Percentiles rank a stretch among this genome's conserved stretches.
Evolutionary conservation across 2,329 filamentous ascomycete species (phyloP).

Genomic region (Pseudopyrenochaeta lycopersici): DNA sequence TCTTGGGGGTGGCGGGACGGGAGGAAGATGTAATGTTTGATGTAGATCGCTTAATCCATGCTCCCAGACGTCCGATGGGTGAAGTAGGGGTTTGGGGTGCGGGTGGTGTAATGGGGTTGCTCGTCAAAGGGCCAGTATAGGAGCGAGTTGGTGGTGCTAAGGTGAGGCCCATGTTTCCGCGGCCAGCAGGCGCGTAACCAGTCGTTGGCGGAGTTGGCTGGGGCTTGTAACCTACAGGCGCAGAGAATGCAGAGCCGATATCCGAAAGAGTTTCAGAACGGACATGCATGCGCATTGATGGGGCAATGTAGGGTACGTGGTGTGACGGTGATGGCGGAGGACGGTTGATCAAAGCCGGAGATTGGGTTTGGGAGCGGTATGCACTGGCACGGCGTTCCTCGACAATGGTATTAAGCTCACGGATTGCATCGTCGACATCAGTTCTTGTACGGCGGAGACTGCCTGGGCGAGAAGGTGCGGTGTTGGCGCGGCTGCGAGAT

Average conservation of each 20-base stretch:
- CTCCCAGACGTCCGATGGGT: constrained; percentile 42
- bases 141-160: constrained; percentile 33
- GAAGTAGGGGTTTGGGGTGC: constrained; percentile 45
- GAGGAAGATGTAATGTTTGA: constrained; percentile 32
- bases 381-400: constrained; percentile 56
- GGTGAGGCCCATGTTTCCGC: constrained; percentile 31
- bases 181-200: constrained; percentile 7
- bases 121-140: constrained; percentile 40
- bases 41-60: constrained; percentile 47
- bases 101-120: constrained; percentile 47
- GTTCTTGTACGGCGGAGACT: constrained; percentile 48
- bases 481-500: constrained; percentile 47
- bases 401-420: constrained; percentile 60
- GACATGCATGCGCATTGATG: constrained; percentile 55
- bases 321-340: constrained; percentile 46
- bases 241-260: constrained; percentile 58
- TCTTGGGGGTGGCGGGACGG: constrained; percentile 14
- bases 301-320: constrained; percentile 59
- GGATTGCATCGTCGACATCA: constrained; percentile 56
- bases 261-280: constrained; percentile 58
- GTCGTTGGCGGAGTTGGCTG: constrained; percentile 29
- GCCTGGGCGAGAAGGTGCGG: constrained; percentile 43
- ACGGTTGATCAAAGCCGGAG: constrained; percentile 35
- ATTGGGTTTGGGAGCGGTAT: constrained; percentile 40
- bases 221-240: constrained; percentile 44